Conservation (phyloP, 108 stramenopile species). For the Parietichytrium sp. region DNA sequence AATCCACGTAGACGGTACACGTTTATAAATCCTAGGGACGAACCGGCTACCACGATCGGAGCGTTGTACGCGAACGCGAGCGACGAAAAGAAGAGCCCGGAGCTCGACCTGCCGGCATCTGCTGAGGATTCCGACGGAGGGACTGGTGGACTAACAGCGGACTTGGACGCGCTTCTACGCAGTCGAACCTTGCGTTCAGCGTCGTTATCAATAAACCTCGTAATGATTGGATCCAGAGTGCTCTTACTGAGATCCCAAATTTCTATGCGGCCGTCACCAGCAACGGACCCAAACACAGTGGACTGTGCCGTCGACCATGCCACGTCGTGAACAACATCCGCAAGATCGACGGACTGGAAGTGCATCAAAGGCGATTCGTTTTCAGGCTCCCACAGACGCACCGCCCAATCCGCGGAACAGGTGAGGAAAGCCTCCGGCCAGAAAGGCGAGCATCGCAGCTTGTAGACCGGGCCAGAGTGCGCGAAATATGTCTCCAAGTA, state of each 20-base stretch:
- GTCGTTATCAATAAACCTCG: neutral
- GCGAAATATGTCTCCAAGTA: conserved; percentile 60
- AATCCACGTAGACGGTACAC: conserved; percentile 42
- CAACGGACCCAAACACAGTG: conserved; percentile 59
- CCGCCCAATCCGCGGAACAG: conserved; percentile 65
- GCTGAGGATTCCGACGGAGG: neutral
- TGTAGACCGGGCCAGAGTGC: conserved; percentile 66
- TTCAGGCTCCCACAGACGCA: conserved; percentile 45
- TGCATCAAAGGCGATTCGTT: conserved; percentile 36
- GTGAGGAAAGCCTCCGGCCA: conserved; percentile 53
- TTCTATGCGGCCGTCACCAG: conserved; percentile 60
- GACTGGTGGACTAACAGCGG: neutral
- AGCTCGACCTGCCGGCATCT: neutral
- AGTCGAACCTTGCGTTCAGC: conserved; percentile 21
- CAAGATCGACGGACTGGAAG: conserved; percentile 47
- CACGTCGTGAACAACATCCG: conserved; percentile 61
- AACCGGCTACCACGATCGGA: conserved; percentile 43
- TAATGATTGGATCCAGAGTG: conserved; percentile 52
- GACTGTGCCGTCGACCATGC: conserved; percentile 57
- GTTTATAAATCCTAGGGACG: conserved; percentile 16
- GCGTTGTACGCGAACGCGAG: conserved; percentile 30
- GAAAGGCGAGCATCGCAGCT: conserved; percentile 56
- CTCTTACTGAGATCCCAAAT: conserved; percentile 59
- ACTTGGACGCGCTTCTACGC: neutral
- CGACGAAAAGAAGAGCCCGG: neutral